phyloP scores from a whole-genome alignment of 2,329 filamentous ascomycete genomes.

The Fusarium stilboides region DNA sequence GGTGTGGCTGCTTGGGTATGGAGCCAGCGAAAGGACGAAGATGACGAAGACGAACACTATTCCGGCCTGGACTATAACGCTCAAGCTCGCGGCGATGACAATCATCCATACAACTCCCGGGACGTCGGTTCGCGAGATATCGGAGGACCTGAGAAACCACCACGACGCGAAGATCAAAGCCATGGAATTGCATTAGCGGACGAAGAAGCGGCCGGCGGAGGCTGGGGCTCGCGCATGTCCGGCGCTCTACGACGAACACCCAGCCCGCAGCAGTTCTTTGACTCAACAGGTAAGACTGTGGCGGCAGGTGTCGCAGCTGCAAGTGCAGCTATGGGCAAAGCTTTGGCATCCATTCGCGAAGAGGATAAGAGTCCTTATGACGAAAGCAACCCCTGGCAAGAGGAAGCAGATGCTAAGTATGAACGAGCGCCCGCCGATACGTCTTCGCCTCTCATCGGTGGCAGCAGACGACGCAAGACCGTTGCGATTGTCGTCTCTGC shows the following conservation, averaged over 20 bases:
- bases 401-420: slow-evolving; percentile 83
- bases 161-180: slow-evolving; percentile 59
- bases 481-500: slow-evolving; percentile 93
- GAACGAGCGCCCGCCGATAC: slow-evolving; percentile 55
- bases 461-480: slow-evolving; percentile 76
- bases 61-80: slow-evolving; percentile 64
- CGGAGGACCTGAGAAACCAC: slow-evolving; percentile 55
- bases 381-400: slow-evolving; percentile 92
- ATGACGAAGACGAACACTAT: slow-evolving; percentile 72
- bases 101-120: slow-evolving; percentile 63
- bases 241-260: slow-evolving; percentile 86
- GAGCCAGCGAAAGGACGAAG: slow-evolving; percentile 86
- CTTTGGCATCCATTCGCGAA: slow-evolving; percentile 85
- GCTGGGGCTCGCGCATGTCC: slow-evolving; percentile 83
- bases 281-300: slow-evolving; percentile 85
- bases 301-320: slow-evolving; percentile 87
- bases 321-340: slow-evolving; percentile 85
- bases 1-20: slow-evolving; percentile 93
- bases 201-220: slow-evolving; percentile 56
- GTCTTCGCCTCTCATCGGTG: slow-evolving; percentile 53
- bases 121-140: slow-evolving; percentile 52
- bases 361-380: slow-evolving; percentile 83
- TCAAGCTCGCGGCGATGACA: slow-evolving; percentile 69
- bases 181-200: slow-evolving; percentile 56
- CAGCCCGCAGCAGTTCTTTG: slow-evolving; percentile 90